These are phyloP conservation scores for Cordyceps militaris DNA, from an alignment of 2,329 filamentous ascomycete species.

Conservation along the genomic window DNA sequence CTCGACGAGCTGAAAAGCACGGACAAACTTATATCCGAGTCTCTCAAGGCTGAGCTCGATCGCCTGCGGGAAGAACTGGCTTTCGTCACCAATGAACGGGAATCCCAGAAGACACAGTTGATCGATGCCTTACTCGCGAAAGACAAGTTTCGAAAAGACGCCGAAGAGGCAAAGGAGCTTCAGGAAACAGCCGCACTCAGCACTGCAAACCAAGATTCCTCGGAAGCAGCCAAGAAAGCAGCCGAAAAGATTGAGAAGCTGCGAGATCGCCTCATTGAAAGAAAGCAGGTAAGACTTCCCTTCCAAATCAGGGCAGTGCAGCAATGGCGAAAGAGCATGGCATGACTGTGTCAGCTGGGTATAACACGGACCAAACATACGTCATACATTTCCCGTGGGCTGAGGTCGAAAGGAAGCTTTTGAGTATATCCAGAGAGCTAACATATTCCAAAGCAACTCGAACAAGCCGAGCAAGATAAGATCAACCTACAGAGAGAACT, in stretches of 20 bases:
- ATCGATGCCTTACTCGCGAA: conserved; percentile 54
- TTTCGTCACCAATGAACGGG: conserved; percentile 42
- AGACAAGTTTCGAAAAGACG: conserved; percentile 50
- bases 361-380: not conserved
- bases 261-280: conserved; percentile 45
- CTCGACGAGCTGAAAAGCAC: conserved; percentile 53
- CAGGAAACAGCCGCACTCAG: conserved; percentile 30
- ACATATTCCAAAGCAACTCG: conserved; percentile 42
- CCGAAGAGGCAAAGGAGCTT: conserved; percentile 39
- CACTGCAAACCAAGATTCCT: conserved; percentile 27
- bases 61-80: conserved; percentile 45
- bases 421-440: not conserved
- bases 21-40: conserved; percentile 51
- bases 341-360: not conserved
- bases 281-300: conserved; percentile 48
- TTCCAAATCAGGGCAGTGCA: not conserved
- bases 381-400: too few species aligned
- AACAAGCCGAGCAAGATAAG: conserved; percentile 49
- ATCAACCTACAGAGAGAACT: conserved; percentile 49
- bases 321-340: not conserved
- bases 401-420: not conserved
- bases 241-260: conserved; percentile 53
- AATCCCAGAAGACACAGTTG: conserved; percentile 52
- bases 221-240: conserved; percentile 34
- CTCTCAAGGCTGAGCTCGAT: conserved; percentile 52